Percentiles rank a stretch among this genome's conserved stretches.
Evolutionary conservation across 1,139 yeast species (phyloP).

Genomic region (Yamadazyma triangularis): DNA sequence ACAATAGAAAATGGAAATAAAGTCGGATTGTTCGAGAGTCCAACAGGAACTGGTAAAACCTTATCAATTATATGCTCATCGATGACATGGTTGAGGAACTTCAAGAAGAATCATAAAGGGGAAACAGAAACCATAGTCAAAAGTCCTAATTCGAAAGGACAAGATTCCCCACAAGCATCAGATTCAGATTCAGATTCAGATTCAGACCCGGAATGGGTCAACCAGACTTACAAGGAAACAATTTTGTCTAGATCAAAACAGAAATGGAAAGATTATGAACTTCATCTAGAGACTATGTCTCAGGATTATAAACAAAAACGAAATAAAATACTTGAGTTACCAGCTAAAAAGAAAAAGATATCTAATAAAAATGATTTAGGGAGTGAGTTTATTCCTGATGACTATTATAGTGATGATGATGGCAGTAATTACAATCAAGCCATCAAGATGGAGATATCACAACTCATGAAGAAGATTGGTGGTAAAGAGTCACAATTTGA

Average conservation of each 20-base stretch:
- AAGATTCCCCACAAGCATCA: not conserved
- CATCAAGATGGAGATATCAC: slow-evolving; percentile 41
- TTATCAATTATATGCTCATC: slow-evolving; percentile 81
- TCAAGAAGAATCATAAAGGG: slow-evolving; percentile 33
- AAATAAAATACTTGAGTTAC: slow-evolving; percentile 9
- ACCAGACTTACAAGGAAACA: slow-evolving; percentile 34
- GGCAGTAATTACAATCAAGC: slow-evolving; percentile 17
- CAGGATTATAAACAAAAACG: slow-evolving; percentile 10
- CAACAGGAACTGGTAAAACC: slow-evolving; percentile 95
- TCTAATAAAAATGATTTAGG: slow-evolving; percentile 10
- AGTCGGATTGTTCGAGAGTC: slow-evolving; percentile 85
- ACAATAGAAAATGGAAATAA: slow-evolving; percentile 56
- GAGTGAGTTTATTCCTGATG: slow-evolving; percentile 36
- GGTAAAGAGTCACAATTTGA: slow-evolving; percentile 3
- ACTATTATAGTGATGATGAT: slow-evolving; percentile 34
- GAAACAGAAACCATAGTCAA: not conserved
- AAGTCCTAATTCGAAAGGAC: no score
- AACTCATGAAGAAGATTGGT: slow-evolving; percentile 28
- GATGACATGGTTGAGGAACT: slow-evolving; percentile 77
- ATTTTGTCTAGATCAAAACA: slow-evolving; percentile 25
- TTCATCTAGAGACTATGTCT: slow-evolving; percentile 23
- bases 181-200: slow-evolving; percentile 21
- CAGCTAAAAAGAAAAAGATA: slow-evolving; percentile 4
- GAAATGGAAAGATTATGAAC: slow-evolving; percentile 37
- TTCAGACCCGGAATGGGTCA: slow-evolving; percentile 63